Evolutionary conservation across 768 basidiomycete genomes (phyloP).

Genomic region (Cystobasidium tubakii): DNA sequence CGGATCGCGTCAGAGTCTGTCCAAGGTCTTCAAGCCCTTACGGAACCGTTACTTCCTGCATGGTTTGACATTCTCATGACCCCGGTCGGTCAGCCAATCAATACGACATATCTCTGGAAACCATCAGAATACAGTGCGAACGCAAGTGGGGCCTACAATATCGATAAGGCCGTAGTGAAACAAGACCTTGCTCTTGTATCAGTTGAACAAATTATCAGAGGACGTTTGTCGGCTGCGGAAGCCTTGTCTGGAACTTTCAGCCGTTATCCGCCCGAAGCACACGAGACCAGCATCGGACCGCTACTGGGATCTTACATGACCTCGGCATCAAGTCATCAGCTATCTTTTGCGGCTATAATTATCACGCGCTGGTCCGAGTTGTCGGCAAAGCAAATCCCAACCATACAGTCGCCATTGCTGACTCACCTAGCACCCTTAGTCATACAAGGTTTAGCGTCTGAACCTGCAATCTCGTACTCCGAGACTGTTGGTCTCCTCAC

Average conservation of each 20-base stretch:
- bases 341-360: constrained; percentile 74
- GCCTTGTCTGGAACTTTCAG: constrained; percentile 67
- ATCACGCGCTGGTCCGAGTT: constrained; percentile 79
- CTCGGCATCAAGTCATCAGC: constrained; percentile 82
- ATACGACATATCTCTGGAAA: constrained; percentile 59
- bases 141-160: constrained; percentile 62
- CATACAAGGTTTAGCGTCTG: constrained; percentile 56
- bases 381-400: background rate
- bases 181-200: constrained; percentile 82
- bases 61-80: constrained; percentile 89
- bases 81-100: constrained; percentile 75
- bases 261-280: constrained; percentile 63
- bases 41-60: constrained; percentile 19
- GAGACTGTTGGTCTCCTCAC: constrained; percentile 79
- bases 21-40: constrained; percentile 50
- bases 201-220: constrained; percentile 68
- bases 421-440: constrained; percentile 45
- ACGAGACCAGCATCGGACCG: constrained; percentile 38
- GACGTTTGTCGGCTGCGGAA: constrained; percentile 68
- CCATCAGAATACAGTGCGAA: constrained; percentile 49
- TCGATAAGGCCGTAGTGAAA: constrained; percentile 88
- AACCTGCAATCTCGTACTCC: constrained; percentile 72
- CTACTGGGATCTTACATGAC: constrained; percentile 68
- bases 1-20: background rate
- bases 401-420: constrained; percentile 49